Base-by-base conservation (phyloP, 2,329 filamentous ascomycete species). In the Colletotrichum musae region DNA sequence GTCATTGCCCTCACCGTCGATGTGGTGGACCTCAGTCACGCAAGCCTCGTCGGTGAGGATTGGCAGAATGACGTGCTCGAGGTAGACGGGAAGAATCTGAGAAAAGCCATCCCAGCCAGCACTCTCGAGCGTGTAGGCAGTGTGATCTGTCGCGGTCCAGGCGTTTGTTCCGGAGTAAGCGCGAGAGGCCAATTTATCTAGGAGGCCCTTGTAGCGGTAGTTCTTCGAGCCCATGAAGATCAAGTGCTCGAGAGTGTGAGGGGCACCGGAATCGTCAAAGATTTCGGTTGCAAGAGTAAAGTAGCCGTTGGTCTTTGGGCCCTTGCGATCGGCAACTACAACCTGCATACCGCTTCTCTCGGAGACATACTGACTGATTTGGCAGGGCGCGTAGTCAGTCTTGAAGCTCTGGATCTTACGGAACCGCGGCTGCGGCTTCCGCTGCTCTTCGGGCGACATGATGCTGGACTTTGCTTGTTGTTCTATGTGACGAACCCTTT, bases 41-140 rank as follows among this genome's bases (percentile, higher is more conserved):
- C 97, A 98, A 12, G 91, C 94, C 64, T 95, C 93, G 79, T 99
- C 95, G 1, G 95, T 98, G 70, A 99, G 85, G 7, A 94, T 97
- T 0, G 96, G 96, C 9, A 97, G 85, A 71, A 99, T 89, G 39
- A 99, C 87, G 82, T 99, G 96, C 80, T 99, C 97, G 1, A 99
- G 87, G 74, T 99, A 99, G 48, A 98, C 91, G 0, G 96, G 96
- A 18, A 99, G 84, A 64, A 98, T 97, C 79, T 97, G 94, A 1
- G 95, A 92, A 77, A 99, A 99, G 9, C 95, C 95, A 75, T 97
- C 94, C 95, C 96, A 99, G 2, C 96, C 96, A 26, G 96, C 96
- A 12, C 94, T 96, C 75, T 98, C 94, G 16, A 99, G 86, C 0
- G 94, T 98, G 81, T 99, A 99, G 2, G 95, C 95, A 1, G 97